These are phyloP conservation scores for Puccinia polysora DNA, from an alignment of 1,284 basidiomycete genomes.

Conservation along the genomic window DNA sequence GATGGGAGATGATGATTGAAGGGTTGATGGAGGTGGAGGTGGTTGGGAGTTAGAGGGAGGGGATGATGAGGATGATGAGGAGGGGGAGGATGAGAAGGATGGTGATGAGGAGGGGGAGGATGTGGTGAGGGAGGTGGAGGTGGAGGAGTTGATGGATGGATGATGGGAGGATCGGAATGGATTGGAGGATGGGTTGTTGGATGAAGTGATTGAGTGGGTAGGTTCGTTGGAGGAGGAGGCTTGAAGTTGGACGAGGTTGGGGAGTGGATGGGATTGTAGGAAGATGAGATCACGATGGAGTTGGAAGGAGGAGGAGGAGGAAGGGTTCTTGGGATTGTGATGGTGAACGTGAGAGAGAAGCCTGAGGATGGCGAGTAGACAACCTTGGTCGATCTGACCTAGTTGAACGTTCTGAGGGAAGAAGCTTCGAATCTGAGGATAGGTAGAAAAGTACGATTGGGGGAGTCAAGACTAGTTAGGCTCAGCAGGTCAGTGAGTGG, in stretches of 20 bases:
- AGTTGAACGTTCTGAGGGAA: slow-evolving; percentile 41
- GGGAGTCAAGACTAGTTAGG: neutral
- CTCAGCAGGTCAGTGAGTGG: neutral
- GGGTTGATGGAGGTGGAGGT: neutral
- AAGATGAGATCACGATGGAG: slow-evolving; percentile 27
- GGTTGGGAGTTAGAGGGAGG: neutral
- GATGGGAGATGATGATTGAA: neutral
- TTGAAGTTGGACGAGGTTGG: neutral
- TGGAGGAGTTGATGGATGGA: neutral
- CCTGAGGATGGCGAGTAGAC: slow-evolving; percentile 27
- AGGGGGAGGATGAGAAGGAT: neutral
- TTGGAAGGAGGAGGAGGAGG: neutral
- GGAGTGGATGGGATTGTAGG: slow-evolving; percentile 29
- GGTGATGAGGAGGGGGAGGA: neutral
- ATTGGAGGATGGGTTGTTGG: neutral
- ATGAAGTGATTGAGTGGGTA: neutral
- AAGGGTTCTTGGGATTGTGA: neutral
- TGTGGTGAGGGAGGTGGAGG: neutral
- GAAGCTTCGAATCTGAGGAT: slow-evolving; percentile 37
- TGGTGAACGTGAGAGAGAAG: slow-evolving; percentile 9
- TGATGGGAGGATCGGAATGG: neutral
- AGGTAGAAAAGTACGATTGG: neutral
- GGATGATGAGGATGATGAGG: neutral
- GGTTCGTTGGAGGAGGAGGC: neutral
- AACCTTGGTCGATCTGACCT: slow-evolving; percentile 29